phyloP scores from a whole-genome alignment of 768 basidiomycete species.

The Dioszegia aurantiaca region DNA sequence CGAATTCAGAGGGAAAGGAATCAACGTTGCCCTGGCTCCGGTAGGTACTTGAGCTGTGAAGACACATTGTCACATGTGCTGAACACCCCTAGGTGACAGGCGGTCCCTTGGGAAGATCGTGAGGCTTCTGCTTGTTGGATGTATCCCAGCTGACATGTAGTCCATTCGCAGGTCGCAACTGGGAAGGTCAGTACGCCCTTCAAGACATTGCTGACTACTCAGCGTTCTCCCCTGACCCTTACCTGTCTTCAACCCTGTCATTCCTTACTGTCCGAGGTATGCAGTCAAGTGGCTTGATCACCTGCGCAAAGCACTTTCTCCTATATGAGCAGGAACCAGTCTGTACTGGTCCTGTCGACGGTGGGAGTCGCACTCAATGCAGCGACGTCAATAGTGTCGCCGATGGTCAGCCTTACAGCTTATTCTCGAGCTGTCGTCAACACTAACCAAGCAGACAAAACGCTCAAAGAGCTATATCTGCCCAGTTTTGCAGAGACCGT shows the following conservation, averaged over 20 bases:
- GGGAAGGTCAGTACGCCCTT: slow-evolving; percentile 38
- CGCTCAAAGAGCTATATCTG: slow-evolving; percentile 52
- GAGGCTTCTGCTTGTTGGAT: slow-evolving; percentile 1
- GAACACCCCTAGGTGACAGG: slow-evolving; percentile 41
- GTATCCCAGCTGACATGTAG: slow-evolving; percentile 21
- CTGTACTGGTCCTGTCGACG: slow-evolving; percentile 32
- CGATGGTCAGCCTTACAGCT: slow-evolving; percentile 26
- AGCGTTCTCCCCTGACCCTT: slow-evolving; percentile 45
- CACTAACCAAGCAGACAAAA: slow-evolving; percentile 42
- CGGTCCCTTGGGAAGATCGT: slow-evolving; percentile 48
- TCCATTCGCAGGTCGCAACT: slow-evolving; percentile 46
- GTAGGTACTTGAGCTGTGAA: slow-evolving; percentile 23
- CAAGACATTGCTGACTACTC: slow-evolving; percentile 15
- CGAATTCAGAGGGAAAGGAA: slow-evolving; percentile 80
- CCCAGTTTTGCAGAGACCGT: slow-evolving; percentile 52
- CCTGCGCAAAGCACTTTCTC: slow-evolving; percentile 49
- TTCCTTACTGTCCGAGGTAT: slow-evolving; percentile 42
- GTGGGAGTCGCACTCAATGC: slow-evolving; percentile 35
- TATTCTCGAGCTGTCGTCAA: slow-evolving; percentile 1
- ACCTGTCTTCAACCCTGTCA: slow-evolving; percentile 42
- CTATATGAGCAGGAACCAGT: slow-evolving; percentile 50
- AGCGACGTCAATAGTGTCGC: slow-evolving; percentile 31
- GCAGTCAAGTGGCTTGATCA: slow-evolving; percentile 34
- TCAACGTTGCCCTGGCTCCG: slow-evolving; percentile 65
- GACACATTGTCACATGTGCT: no score